Evolutionary conservation across 2,329 filamentous ascomycete genomes (phyloP).

Genomic region (Amphichorda felina): DNA sequence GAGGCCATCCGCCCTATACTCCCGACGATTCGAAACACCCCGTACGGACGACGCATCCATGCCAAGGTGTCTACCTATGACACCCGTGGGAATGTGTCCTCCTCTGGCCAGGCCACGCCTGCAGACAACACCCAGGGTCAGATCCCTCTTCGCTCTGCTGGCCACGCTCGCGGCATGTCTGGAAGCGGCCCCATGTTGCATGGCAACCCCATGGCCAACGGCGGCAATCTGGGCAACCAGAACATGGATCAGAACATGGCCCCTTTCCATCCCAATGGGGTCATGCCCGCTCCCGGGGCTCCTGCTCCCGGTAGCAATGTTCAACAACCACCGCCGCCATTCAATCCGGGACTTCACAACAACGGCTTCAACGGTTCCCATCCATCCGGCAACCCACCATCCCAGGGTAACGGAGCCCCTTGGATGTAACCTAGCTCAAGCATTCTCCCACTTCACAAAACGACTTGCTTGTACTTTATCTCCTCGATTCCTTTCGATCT

Average conservation of each 20-base stretch:
- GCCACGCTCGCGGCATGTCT: conserved; percentile 28
- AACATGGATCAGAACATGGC: conserved; percentile 18
- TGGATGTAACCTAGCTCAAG: conserved; percentile 22
- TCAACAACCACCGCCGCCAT: neutral
- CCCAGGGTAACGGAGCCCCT: conserved; percentile 12
- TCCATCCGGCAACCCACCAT: conserved; percentile 6
- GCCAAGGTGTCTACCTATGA: conserved; percentile 67
- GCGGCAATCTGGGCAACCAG: conserved; percentile 7
- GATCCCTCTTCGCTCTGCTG: conserved; percentile 31
- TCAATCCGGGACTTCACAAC: conserved; percentile 1
- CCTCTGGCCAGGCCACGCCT: conserved; percentile 38
- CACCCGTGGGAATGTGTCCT: conserved; percentile 27
- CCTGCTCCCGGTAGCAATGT: neutral
- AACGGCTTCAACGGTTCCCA: conserved; percentile 11
- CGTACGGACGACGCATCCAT: conserved; percentile 87
- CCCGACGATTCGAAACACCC: conserved; percentile 75
- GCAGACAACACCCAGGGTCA: conserved; percentile 42
- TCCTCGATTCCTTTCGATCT: conserved; percentile 10
- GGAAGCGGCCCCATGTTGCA: conserved; percentile 24
- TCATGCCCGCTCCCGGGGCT: neutral
- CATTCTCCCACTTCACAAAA: conserved; percentile 6
- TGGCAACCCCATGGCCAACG: conserved; percentile 13
- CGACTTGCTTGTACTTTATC: conserved; percentile 18
- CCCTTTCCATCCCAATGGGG: neutral
- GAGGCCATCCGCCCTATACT: conserved; percentile 79